phyloP scores from a whole-genome alignment of 495 filamentous ascomycete genomes.

The Cenococcum geophilum region DNA sequence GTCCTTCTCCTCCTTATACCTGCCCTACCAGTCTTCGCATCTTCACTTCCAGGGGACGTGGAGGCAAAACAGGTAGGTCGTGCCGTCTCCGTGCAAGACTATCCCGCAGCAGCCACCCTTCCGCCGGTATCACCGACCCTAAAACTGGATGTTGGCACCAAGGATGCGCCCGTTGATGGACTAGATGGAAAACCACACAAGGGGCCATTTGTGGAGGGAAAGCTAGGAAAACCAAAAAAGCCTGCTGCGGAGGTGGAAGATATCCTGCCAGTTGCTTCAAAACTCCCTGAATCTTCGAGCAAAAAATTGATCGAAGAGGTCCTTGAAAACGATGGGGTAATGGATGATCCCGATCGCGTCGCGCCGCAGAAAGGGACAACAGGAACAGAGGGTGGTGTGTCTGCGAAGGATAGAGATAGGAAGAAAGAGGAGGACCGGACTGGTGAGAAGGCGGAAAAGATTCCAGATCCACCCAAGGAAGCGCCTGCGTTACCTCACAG shows the following conservation, averaged over 20 bases:
- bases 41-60: slow-evolving; percentile 24
- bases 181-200: slow-evolving; percentile 92
- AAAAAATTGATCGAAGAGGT: slow-evolving; percentile 27
- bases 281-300: slow-evolving; percentile 33
- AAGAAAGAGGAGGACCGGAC: slow-evolving; percentile 54
- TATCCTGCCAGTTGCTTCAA: slow-evolving; percentile 19
- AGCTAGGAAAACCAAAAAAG: slow-evolving; percentile 23
- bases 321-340: slow-evolving; percentile 72
- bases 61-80: slow-evolving; percentile 18
- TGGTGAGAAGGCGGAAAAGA: slow-evolving; percentile 60
- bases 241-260: slow-evolving; percentile 47
- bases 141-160: slow-evolving; percentile 55
- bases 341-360: slow-evolving; percentile 72
- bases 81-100: slow-evolving; percentile 21
- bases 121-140: slow-evolving; percentile 36
- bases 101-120: slow-evolving; percentile 13
- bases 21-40: slow-evolving; percentile 30
- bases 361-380: slow-evolving; percentile 77
- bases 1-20: slow-evolving; percentile 46
- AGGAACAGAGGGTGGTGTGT: slow-evolving; percentile 80
- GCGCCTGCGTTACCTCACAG: slow-evolving; percentile 73
- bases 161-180: slow-evolving; percentile 89
- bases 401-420: slow-evolving; percentile 69
- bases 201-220: slow-evolving; percentile 56
- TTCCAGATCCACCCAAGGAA: slow-evolving; percentile 76